phyloP scores from a whole-genome alignment of 768 basidiomycete genomes.

The Suillus variegatus region DNA sequence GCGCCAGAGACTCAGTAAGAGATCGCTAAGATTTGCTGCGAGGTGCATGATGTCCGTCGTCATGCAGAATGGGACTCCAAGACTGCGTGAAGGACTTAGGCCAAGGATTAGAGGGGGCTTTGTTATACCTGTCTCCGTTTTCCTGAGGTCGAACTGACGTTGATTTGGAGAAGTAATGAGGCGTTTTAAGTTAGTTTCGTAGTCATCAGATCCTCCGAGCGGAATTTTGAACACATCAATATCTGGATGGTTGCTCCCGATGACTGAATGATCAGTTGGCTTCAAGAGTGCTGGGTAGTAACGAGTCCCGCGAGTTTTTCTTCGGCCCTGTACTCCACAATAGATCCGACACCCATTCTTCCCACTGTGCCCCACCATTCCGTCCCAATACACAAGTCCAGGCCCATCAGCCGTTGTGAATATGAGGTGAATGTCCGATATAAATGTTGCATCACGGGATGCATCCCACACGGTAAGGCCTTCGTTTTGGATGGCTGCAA shows the following conservation, averaged over 20 bases:
- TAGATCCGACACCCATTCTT: slow-evolving; percentile 33
- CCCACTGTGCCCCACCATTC: slow-evolving; percentile 34
- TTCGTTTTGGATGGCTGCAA: too few relatives aligned
- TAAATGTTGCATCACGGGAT: background rate
- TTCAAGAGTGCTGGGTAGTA: slow-evolving; percentile 33
- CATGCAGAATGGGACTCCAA: background rate
- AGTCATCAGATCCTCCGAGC: slow-evolving; percentile 7
- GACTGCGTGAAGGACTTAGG: background rate
- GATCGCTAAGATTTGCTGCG: background rate
- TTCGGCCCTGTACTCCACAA: slow-evolving; percentile 30
- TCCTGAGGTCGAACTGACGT: slow-evolving; percentile 22
- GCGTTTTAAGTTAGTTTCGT: background rate
- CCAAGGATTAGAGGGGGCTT: slow-evolving; percentile 11
- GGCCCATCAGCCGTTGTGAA: slow-evolving; percentile 1
- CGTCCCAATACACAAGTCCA: slow-evolving; percentile 27
- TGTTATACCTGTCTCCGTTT: slow-evolving; percentile 33
- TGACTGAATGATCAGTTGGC: slow-evolving; percentile 19
- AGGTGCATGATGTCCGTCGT: background rate
- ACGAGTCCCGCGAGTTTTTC: slow-evolving; percentile 22
- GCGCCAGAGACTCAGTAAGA: background rate
- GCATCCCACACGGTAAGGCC: too few relatives aligned
- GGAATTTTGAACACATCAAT: slow-evolving; percentile 20
- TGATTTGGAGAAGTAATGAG: slow-evolving; percentile 9
- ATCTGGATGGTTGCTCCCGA: slow-evolving; percentile 31
- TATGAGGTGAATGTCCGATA: slow-evolving; percentile 13